Conservation (phyloP, 225 moss, liverwort and hornwort genomes). For the Marchantia polymorpha region DNA sequence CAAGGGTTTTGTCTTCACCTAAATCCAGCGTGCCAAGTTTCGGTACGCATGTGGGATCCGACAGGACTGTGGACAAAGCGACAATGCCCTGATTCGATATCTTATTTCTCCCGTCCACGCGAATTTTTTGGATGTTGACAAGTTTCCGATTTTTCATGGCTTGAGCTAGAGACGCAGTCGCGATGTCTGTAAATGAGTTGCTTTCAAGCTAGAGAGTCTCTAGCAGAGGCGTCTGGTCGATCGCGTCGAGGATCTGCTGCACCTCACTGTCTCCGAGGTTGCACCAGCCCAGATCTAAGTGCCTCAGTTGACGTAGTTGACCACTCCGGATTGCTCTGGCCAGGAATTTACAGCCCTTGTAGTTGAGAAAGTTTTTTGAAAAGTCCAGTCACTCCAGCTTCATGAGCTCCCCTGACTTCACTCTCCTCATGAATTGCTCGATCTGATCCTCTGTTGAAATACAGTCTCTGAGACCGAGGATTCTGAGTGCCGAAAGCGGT, state of each 20-base stretch:
- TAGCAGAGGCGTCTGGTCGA: background rate
- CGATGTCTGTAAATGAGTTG: background rate
- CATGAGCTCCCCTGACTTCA: background rate
- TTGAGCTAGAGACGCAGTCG: background rate
- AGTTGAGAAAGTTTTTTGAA: fast-evolving
- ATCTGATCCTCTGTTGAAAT: background rate
- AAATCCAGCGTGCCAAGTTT: background rate
- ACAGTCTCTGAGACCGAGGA: background rate
- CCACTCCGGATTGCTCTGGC: background rate
- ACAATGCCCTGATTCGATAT: background rate
- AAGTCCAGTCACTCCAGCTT: background rate
- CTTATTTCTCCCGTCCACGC: background rate
- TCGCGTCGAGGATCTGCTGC: background rate
- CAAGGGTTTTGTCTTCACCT: background rate
- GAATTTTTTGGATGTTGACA: background rate
- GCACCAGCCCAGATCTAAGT: background rate
- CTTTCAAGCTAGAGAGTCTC: background rate
- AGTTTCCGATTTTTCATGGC: background rate
- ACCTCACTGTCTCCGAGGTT: background rate
- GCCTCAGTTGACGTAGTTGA: background rate
- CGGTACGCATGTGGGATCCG: background rate
- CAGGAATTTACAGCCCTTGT: background rate
- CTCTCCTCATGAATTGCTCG: background rate
- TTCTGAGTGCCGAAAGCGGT: background rate
- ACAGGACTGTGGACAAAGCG: background rate